Base-by-base conservation (phyloP, 2,329 filamentous ascomycete genomes). In the Scedosporium boydii region DNA sequence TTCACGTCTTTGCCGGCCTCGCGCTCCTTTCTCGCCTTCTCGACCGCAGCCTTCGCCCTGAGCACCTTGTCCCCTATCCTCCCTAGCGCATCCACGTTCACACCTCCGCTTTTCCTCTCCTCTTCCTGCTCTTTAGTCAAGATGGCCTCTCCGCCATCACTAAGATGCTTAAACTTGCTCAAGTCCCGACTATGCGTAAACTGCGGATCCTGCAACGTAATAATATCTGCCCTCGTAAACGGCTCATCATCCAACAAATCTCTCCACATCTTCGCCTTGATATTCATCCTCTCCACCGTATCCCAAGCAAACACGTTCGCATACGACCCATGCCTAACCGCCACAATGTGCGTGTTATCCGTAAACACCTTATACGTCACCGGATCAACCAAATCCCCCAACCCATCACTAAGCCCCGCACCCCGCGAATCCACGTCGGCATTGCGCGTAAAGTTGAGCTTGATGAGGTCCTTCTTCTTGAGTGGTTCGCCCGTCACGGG, bases 361-460 rank as follows among this genome's bases (percentile, higher is more conserved):
- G 95, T 99, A 70, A 99, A 91, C 51, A 96, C 90, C 75, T 99
- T 99, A 81, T 90, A 98, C 0, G 93, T 97, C 57, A 99, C 93
- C 0, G 95, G 96, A 70, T 99, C 95, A 66, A 98, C 91, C 70
- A 95, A 90, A 69, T 98, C 95, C 61, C 86, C 89, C 64, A 82
- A 80, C 16, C 79, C 82, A 65, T 85, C 82, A 65, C 77, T 77
- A 12, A 76, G 66, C 2, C 76, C 78, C 7, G 76, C 77, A 51
- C 80, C 76, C 48, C 79, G 76, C 2, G 77, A 76, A 67, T 82
- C 78, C 53, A 78, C 75, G 65, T 93, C 89, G 61, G 93, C 90
- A 74, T 98, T 99, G 73, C 93, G 93, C 64, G 90, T 84, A 74
- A 98, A 96, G 72, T 93, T 88, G 66, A 99, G 84, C 70, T 92